Evolutionary conservation across 352 stramenopile species (phyloP).

Genomic region (Pythium angustatum): DNA sequence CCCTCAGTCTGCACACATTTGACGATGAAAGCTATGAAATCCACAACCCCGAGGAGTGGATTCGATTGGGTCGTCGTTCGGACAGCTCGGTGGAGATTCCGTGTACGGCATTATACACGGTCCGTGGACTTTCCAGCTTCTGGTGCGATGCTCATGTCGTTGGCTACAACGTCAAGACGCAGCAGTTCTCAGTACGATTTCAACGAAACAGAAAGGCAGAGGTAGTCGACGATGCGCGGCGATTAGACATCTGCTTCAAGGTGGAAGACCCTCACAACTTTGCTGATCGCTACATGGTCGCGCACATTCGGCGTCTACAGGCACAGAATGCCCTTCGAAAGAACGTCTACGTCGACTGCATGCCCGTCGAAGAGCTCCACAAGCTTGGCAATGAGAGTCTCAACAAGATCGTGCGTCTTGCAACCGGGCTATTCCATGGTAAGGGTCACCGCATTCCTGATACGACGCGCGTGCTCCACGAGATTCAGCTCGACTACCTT

Average conservation of each 20-base stretch:
- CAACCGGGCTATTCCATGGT: slow-evolving; percentile 64
- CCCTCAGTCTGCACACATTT: slow-evolving; percentile 65
- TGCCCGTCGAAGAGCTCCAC: slow-evolving; percentile 80
- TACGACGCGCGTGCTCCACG: slow-evolving; percentile 74
- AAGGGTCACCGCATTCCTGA: slow-evolving; percentile 71
- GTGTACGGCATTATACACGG: slow-evolving; percentile 69
- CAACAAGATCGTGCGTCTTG: slow-evolving; percentile 71
- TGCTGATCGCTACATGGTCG: slow-evolving; percentile 67
- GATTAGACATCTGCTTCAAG: slow-evolving; percentile 82
- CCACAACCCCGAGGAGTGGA: slow-evolving; percentile 63
- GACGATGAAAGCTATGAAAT: slow-evolving; percentile 85
- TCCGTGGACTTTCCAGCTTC: slow-evolving; percentile 52
- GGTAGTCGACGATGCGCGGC: slow-evolving; percentile 42
- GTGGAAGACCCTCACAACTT: slow-evolving; percentile 78
- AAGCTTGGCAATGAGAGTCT: slow-evolving; percentile 81
- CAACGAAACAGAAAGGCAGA: slow-evolving; percentile 66
- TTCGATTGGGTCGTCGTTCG: slow-evolving; percentile 45
- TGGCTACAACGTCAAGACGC: slow-evolving; percentile 42
- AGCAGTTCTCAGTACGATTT: slow-evolving; percentile 64
- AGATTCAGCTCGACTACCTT: slow-evolving; percentile 91
- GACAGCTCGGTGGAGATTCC: slow-evolving; percentile 66
- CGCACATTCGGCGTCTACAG: slow-evolving; percentile 55
- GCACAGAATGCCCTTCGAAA: slow-evolving; percentile 71
- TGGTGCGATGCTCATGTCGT: slow-evolving; percentile 70
- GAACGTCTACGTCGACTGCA: slow-evolving; percentile 86